Percentiles rank a stretch among this genome's conserved stretches.
phyloP scores from a whole-genome alignment of 2,329 filamentous ascomycete species.

The Microcyclospora tardicrescens region DNA sequence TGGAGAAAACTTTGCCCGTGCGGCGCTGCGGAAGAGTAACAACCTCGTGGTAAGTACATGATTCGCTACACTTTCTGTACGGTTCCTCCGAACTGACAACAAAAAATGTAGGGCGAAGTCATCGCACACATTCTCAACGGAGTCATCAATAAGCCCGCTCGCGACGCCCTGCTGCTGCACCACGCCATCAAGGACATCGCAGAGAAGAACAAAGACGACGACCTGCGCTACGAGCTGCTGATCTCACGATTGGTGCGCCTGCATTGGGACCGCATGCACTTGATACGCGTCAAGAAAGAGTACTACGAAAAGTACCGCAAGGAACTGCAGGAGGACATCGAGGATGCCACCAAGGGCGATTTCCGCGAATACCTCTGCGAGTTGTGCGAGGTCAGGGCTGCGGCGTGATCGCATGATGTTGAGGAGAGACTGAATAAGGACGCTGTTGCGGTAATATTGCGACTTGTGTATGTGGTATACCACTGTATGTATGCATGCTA shows the following conservation, averaged over 20 bases:
- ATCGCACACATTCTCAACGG: constrained; percentile 93
- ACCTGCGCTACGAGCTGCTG: constrained; percentile 68
- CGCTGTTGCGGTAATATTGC: too few species aligned
- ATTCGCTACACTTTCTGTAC: not conserved
- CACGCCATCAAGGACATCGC: constrained; percentile 60
- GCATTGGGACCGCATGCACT: constrained; percentile 82
- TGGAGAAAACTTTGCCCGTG: constrained; percentile 70
- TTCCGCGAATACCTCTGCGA: constrained; percentile 31
- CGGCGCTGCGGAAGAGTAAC: constrained; percentile 74
- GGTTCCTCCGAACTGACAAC: not conserved
- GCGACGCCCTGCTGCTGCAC: constrained; percentile 79
- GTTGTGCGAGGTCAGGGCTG: constrained; percentile 11
- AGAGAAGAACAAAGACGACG: constrained; percentile 20
- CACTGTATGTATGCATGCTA: too few species aligned
- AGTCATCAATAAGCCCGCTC: constrained; percentile 86
- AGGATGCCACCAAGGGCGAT: constrained; percentile 61
- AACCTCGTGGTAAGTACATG: constrained; percentile 70
- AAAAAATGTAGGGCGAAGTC: constrained; percentile 62
- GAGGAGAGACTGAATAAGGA: too few species aligned
- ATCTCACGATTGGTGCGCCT: constrained; percentile 77
- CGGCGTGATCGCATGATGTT: too few species aligned
- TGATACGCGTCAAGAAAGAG: constrained; percentile 65
- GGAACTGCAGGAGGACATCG: constrained; percentile 64
- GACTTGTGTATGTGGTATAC: too few species aligned
- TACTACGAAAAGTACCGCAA: constrained; percentile 66